A percentile compares a stretch with the other conserved stretches of the same genome.
Evolutionary conservation across 208 protist species (phyloP).

Genomic region (Trypanosoma grayi): DNA sequence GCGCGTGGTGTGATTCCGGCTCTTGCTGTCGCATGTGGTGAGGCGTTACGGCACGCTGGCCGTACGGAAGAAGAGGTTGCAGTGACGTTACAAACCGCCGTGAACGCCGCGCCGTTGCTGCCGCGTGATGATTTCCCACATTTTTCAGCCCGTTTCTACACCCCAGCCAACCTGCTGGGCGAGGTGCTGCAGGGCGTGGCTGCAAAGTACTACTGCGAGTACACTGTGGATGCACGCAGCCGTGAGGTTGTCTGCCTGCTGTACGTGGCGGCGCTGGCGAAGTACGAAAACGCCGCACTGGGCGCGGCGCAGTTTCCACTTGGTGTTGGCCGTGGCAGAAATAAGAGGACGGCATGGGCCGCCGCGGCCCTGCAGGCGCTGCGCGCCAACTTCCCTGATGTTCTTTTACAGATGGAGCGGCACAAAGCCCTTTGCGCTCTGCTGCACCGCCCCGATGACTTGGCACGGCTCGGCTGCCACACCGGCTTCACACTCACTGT

Average conservation of each 20-base stretch:
- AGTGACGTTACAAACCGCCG: conserved; percentile 17
- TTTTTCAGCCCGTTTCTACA: conserved; percentile 51
- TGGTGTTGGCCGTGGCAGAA: conserved; percentile 47
- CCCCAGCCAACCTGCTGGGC: conserved; percentile 48
- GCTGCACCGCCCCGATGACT: conserved; percentile 17
- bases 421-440: conserved; percentile 32
- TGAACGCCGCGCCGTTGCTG: conserved; percentile 19
- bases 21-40: conserved; percentile 3
- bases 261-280: conserved; percentile 15
- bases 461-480: conserved; percentile 3
- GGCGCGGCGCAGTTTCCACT: conserved; percentile 26
- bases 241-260: conserved; percentile 23
- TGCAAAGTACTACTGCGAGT: conserved; percentile 54
- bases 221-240: conserved; percentile 25
- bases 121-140: conserved; percentile 43
- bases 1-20: conserved; percentile 18
- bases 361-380: conserved; percentile 54
- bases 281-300: conserved; percentile 12
- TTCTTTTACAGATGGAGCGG: conserved; percentile 39
- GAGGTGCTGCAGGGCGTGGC: conserved; percentile 56
- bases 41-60: conserved; percentile 1
- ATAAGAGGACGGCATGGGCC: conserved; percentile 48
- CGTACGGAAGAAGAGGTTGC: not conserved
- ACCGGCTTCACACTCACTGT: conserved; percentile 13
- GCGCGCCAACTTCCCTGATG: conserved; percentile 44